Conservation (phyloP, 2,329 filamentous ascomycete genomes). For the Phaeosphaeria sp. region DNA sequence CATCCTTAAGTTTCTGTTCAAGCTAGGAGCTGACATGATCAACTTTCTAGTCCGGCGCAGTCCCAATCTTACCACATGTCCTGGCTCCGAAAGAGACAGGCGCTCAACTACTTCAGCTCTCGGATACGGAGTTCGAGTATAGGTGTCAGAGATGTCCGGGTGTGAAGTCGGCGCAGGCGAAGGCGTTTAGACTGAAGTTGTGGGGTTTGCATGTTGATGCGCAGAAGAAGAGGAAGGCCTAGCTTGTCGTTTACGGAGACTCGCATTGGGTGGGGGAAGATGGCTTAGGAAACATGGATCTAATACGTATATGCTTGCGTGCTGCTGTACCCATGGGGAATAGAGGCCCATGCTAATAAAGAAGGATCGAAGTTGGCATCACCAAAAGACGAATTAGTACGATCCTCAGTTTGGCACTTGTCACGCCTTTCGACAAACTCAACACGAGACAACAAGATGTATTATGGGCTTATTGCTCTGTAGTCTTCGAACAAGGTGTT, state of each 20-base stretch:
- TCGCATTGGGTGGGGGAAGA: too few species aligned
- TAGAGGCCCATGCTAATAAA: too few species aligned
- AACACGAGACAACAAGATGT: too few species aligned
- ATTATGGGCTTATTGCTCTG: too few species aligned
- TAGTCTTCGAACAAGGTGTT: background rate
- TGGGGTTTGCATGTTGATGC: conserved; percentile 38
- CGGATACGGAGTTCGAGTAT: conserved; percentile 49
- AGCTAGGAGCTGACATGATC: conserved; percentile 4
- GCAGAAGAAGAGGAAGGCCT: background rate
- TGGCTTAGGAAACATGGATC: too few species aligned
- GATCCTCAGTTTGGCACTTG: too few species aligned
- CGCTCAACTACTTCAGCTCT: conserved; percentile 52
- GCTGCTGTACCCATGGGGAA: too few species aligned
- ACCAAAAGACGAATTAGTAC: too few species aligned
- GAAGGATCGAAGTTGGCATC: too few species aligned
- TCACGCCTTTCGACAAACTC: too few species aligned
- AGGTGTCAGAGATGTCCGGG: conserved; percentile 51
- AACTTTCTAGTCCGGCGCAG: conserved; percentile 49
- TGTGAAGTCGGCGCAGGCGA: conserved; percentile 50
- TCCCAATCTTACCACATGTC: conserved; percentile 39
- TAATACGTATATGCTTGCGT: too few species aligned
- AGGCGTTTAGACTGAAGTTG: conserved; percentile 52
- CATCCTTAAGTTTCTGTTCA: background rate
- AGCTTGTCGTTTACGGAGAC: too few species aligned
- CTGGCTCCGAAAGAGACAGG: conserved; percentile 54